Evolutionary conservation across 176 grass and related monocot species (phyloP).

Genomic region (Otatea glauca): DNA sequence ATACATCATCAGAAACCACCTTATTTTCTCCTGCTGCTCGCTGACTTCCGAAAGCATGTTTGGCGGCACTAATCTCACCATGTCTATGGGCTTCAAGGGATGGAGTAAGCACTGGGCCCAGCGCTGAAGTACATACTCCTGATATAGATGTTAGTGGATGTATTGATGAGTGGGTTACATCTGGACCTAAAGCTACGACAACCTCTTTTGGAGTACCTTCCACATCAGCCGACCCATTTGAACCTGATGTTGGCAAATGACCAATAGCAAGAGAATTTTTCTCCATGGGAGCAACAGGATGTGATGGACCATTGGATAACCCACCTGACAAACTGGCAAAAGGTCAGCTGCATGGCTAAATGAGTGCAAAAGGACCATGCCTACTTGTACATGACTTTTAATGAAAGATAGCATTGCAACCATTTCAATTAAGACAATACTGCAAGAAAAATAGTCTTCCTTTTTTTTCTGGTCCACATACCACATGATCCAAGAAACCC

Average conservation of each 20-base stretch:
- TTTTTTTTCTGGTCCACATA: slow-evolving; percentile 3
- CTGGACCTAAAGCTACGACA: slow-evolving; percentile 29
- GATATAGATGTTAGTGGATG: slow-evolving; percentile 11
- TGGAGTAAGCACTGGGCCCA: slow-evolving; percentile 42
- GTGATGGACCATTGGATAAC: slow-evolving; percentile 52
- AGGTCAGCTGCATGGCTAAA: slow-evolving; percentile 25
- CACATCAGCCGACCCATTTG: slow-evolving; percentile 8
- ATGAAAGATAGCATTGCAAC: not conserved
- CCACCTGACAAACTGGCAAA: slow-evolving; percentile 52
- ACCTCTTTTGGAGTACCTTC: slow-evolving; percentile 39
- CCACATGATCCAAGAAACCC: not conserved
- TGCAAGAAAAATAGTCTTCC: not conserved
- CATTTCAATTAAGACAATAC: not conserved
- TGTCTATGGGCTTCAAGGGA: slow-evolving; percentile 40
- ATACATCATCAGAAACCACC: slow-evolving; percentile 27
- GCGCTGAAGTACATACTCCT: slow-evolving; percentile 38
- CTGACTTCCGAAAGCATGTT: slow-evolving; percentile 54
- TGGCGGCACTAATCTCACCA: slow-evolving; percentile 37
- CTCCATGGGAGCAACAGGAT: slow-evolving; percentile 33
- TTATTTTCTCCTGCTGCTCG: slow-evolving; percentile 16
- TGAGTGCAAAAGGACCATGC: not conserved
- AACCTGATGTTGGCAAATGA: slow-evolving; percentile 34
- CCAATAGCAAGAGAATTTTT: slow-evolving; percentile 36
- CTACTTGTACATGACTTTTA: not conserved
- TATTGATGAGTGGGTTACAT: slow-evolving; percentile 24